Base-by-base conservation (phyloP, 2,329 filamentous ascomycete species). In the Pseudocercospora crystallina region DNA sequence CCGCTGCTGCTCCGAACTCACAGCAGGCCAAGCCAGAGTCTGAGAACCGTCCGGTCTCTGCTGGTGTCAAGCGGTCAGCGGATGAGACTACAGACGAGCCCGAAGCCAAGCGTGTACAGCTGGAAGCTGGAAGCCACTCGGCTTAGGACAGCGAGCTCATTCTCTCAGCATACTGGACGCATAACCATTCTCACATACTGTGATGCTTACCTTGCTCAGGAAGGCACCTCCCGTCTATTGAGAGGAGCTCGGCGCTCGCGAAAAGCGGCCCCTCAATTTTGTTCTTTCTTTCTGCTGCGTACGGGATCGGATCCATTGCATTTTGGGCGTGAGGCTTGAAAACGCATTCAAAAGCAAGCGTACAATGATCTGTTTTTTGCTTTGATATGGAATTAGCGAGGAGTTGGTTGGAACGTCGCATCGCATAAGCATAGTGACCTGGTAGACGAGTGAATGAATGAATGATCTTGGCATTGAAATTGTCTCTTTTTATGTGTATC, bases 31-130 rank as follows among this genome's bases (percentile, higher is more conserved):
- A 13, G 15, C n/a, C 20, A 7, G 20, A 26, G 20, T 26, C 32
- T 14, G 33, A 39, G 5, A 13, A 30, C n/a, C 42, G 33, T 9
- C 33, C 43, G 11, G 10, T 41, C 26, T 47, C 48, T 30, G 36
- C 36, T 37, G 53, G 53, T 39, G 37, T 43, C 8, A 55, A 55
- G 44, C 48, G 53, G 12, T 26, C 48, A 32, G 43, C 37, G n/a
- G 53, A 52, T 29, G 53, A 41, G 14, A 13, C 17, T n/a, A 32
- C 30, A 7, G 44, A 34, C 30, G 49, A 47, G 15, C 9, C n/a
- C 13, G 48, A 55, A 38, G 40, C 53, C 9, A 55, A 55, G 42
- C 44, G 53, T 14, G 13, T 40, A 15, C 51, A 55, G 41, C 3
- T 26, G 20, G 20, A 26, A 26, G 20, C 20, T 26, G 20, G 20